Conservation (phyloP, 1,284 basidiomycete genomes). For the Pascua sp. region DNA sequence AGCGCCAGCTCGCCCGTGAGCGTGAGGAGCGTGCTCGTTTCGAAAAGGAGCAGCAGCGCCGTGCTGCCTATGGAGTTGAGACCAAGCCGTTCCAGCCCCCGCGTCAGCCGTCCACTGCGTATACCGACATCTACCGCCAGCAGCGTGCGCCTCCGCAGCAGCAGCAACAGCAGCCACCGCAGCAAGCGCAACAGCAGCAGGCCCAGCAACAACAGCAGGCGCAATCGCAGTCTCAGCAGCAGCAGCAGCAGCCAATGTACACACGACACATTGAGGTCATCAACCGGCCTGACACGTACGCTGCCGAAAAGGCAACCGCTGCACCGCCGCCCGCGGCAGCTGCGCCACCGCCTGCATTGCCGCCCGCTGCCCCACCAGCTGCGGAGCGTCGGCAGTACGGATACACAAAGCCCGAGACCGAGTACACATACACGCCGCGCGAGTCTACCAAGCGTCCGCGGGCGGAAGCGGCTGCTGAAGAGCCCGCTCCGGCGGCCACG, state of each 20-base stretch:
- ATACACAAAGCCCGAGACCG: constrained; percentile 23
- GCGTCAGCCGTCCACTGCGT: constrained; percentile 17
- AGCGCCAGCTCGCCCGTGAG: constrained; percentile 6
- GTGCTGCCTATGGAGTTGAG: constrained; percentile 14
- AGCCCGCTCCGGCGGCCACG: constrained; percentile 18
- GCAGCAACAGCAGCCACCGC: constrained; percentile 5
- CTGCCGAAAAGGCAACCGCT: constrained; percentile 3
- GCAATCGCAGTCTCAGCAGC: neutral
- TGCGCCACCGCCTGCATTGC: constrained; percentile 8
- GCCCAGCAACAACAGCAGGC: neutral
- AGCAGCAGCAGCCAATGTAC: constrained; percentile 20
- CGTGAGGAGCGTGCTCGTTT: constrained; percentile 12
- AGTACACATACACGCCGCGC: constrained; percentile 37
- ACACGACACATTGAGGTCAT: constrained; percentile 35
- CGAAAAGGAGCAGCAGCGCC: constrained; percentile 14
- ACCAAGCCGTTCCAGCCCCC: constrained; percentile 23
- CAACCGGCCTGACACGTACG: constrained; percentile 26
- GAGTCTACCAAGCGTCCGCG: constrained; percentile 33
- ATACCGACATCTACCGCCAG: constrained; percentile 15
- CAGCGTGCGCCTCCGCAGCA: neutral
- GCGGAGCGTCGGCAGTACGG: constrained; percentile 38
- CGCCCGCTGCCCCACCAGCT: constrained; percentile 25
- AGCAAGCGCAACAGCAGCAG: constrained; percentile 15
- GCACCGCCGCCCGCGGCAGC: constrained; percentile 6
- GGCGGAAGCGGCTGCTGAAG: constrained; percentile 44